Evolutionary conservation across 257 asterid species (phyloP), one percentile per base, ranked within the genome.

Genomic region (Thymus quinquecostatus): DNA sequence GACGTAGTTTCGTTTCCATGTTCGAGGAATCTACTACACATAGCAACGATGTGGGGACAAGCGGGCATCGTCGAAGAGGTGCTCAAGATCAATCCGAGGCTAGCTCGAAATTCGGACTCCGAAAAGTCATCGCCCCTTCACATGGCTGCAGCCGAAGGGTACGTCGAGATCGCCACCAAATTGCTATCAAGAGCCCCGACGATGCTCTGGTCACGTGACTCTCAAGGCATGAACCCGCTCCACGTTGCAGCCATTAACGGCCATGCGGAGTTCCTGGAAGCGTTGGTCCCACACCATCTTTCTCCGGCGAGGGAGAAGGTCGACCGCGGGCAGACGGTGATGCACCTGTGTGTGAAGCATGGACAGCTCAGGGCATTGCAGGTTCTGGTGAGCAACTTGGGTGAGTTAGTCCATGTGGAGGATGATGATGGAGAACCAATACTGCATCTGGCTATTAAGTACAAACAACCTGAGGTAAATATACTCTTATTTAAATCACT

Each of bases 391-490:
- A 3, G 5, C 12, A 47, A 2, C 1, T 47, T 47, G 51, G 51
- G n/a, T 0, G 51, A 47, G n/a, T 47, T 47, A 9, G 51, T 47
- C n/a, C 11, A n/a, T 47, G 51, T 5, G 11, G 51, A 47, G 51
- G 51, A 47, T 47, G 51, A 47, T 7, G 51, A 47, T 47, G 51
- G 51, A n/a, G 51, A 47, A n/a, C 10, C 51, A 1, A n/a, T 47
- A 5, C 10, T 47, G 51, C 82, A 83, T 45, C 47, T 72, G 51
- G 84, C 84, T 10, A 60, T 82, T 8, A 67, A 54, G 30, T 53
- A 53, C 44, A 77, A 73, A 40, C 77, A 73, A 12, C 38, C 30
- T 56, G 85, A 81, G 87, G 91, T 86, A 71, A 66, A 1, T 9
- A 47, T 1, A 47, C 5, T 10, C 21, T 21, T 21, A 21, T 21